Percentiles rank a stretch among this genome's conserved stretches.
These are phyloP conservation scores for Borealophlyctis nickersoniae DNA, from an alignment of 192 early-diverging fungal species.

Conservation along the genomic window DNA sequence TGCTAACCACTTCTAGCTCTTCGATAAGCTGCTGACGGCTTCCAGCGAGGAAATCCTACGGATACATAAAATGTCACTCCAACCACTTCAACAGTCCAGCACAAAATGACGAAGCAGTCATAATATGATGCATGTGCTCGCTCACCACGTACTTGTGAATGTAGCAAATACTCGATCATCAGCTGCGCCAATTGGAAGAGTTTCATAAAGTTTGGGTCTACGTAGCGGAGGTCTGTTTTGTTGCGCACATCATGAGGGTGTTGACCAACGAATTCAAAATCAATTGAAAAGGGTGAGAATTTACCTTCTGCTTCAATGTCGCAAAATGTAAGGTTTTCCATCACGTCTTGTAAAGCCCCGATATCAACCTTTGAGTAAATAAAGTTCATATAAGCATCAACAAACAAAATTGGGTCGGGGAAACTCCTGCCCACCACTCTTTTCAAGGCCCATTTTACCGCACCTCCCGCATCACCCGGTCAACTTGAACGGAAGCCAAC, in stretches of 20 bases:
- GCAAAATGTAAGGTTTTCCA: conserved; percentile 56
- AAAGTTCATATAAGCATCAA: neutral
- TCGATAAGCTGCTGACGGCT: conserved; percentile 12
- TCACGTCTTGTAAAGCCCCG: conserved; percentile 44
- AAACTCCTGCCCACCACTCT: neutral
- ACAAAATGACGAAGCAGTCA: neutral
- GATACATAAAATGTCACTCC: neutral
- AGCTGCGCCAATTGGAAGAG: conserved; percentile 55
- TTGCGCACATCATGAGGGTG: neutral
- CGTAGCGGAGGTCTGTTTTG: conserved; percentile 33
- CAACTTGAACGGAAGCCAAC: conserved; percentile 39
- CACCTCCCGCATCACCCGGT: conserved; percentile 45
- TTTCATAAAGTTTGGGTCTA: conserved; percentile 56
- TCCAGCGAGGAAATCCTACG: conserved; percentile 23
- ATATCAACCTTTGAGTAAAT: conserved; percentile 39
- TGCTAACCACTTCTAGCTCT: conserved; percentile 18
- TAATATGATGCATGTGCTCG: neutral
- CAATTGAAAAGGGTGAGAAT: neutral
- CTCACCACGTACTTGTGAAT: conserved; percentile 42
- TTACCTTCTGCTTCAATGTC: conserved; percentile 49
- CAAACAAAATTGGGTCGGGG: neutral
- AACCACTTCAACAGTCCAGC: neutral
- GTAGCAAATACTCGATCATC: conserved; percentile 54
- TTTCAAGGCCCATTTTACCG: conserved; percentile 6
- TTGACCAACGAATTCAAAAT: neutral